Conservation (phyloP, 2,329 filamentous ascomycete species). For the Cytospora piceae region DNA sequence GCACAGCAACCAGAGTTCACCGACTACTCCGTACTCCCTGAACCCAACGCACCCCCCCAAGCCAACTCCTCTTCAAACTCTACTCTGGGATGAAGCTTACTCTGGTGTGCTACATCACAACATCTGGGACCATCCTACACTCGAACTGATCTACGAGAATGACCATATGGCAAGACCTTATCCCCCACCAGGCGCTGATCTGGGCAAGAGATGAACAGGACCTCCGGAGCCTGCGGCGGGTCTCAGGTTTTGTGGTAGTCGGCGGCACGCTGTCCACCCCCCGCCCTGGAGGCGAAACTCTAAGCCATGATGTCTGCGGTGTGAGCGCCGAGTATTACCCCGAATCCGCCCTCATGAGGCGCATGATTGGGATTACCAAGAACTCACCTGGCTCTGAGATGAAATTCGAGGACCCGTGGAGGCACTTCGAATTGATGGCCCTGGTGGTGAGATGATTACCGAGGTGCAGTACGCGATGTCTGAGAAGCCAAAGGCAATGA, state of each 20-base stretch:
- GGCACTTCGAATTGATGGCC: slow-evolving; percentile 1
- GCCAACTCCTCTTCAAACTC: not conserved
- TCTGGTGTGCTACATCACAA: not conserved
- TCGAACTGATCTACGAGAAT: not conserved
- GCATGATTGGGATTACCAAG: not conserved
- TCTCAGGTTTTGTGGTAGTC: not conserved
- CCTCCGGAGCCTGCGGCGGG: not conserved
- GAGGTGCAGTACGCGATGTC: not conserved
- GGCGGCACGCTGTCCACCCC: not conserved
- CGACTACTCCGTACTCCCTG: not conserved
- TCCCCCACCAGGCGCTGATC: not conserved
- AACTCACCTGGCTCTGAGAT: not conserved
- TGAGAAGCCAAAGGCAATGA: not conserved
- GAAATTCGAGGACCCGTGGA: not conserved
- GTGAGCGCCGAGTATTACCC: slow-evolving; percentile 2
- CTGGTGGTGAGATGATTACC: slow-evolving; percentile 3
- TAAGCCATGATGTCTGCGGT: not conserved
- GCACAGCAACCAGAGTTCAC: not conserved
- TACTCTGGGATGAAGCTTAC: slow-evolving; percentile 1
- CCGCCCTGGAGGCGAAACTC: not conserved
- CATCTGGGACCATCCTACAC: not conserved
- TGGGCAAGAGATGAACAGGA: slow-evolving; percentile 5
- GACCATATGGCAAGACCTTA: not conserved
- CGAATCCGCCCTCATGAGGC: not conserved
- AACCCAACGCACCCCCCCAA: not conserved